phyloP scores from a whole-genome alignment of 2,329 filamentous ascomycete species.

The Aspergillus costaricaensis region DNA sequence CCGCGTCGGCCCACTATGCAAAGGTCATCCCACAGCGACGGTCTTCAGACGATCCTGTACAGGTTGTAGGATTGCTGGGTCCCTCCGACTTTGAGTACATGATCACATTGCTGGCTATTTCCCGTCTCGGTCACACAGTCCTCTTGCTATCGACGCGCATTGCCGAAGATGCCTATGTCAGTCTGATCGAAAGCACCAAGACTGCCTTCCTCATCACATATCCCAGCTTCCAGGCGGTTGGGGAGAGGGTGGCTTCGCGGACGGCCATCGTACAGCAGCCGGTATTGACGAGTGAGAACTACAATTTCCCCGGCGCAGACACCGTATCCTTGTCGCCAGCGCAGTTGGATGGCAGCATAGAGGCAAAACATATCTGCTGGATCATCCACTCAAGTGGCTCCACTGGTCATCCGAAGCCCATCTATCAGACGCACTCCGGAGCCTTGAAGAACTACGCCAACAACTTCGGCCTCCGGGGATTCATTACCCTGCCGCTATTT shows the following conservation, averaged over 20 bases:
- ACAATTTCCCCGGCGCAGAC: neutral
- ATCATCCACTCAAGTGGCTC: slow-evolving; percentile 58
- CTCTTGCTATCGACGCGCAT: slow-evolving; percentile 28
- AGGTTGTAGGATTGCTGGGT: slow-evolving; percentile 27
- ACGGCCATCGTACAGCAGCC: slow-evolving; percentile 22
- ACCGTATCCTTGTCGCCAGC: slow-evolving; percentile 1
- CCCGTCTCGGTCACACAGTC: slow-evolving; percentile 27
- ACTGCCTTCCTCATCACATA: slow-evolving; percentile 24
- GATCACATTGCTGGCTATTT: slow-evolving; percentile 25
- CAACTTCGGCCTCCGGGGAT: slow-evolving; percentile 50
- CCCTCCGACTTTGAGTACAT: slow-evolving; percentile 29
- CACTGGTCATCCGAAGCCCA: slow-evolving; percentile 65
- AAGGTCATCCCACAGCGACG: slow-evolving; percentile 20
- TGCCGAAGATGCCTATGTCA: slow-evolving; percentile 25
- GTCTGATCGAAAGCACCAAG: slow-evolving; percentile 23
- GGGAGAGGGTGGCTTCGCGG: slow-evolving; percentile 22
- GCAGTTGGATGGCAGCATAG: slow-evolving; percentile 26
- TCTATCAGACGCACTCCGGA: slow-evolving; percentile 58
- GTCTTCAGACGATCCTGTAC: slow-evolving; percentile 23
- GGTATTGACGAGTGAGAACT: slow-evolving; percentile 14
- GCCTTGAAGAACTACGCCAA: slow-evolving; percentile 52
- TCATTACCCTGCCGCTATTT: slow-evolving; percentile 60
- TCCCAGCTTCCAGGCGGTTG: slow-evolving; percentile 21
- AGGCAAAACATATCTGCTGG: slow-evolving; percentile 40
- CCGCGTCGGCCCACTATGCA: slow-evolving; percentile 21